Base-by-base conservation (phyloP, 2,329 filamentous ascomycete species). In the Pestalotiopsis sp. region DNA sequence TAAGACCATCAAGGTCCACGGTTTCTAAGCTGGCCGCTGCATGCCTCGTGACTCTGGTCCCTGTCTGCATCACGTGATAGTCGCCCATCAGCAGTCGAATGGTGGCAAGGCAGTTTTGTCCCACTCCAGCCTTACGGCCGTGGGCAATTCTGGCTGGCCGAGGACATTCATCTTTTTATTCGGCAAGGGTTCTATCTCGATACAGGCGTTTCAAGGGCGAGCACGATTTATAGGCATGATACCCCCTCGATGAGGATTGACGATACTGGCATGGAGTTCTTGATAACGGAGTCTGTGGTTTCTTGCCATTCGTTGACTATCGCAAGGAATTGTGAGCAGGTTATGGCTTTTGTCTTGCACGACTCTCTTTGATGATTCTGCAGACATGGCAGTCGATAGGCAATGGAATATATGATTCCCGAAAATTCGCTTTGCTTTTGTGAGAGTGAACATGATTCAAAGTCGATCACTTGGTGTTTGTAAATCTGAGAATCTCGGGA, bases 1-100 rank as follows among this genome's bases (percentile, higher is more conserved):
- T 83, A 97, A 98, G 90, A 97, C 92, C 85, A 97, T 98, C 86
- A 98, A 98, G 90, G 85, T 89, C 83, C 87, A 90, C 82, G 87
- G 91, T 82, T 90, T 90, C 83, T 90, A 88, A 86, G 77, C 77
- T 76, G 76, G 75, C 75, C 79, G 79, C 80, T 62, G 79, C 75
- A 64, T 66, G 64, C 67, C 56, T 66, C 67, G 64, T 66, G 56
- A 64, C 52, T 63, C 60, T 57, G 45, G 38, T 56, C 75, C 72
- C 72, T 56, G 56, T 56, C 66, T 72, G 72, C 71, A 74, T 71
- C 71, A 73, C 41, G 74, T 73, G 71, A 69, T 70, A 70, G 71
- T 68, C 68, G 61, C 66, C n/a, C 60, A 57, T 27, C 41, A n/a
- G 20, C 27, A 58, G 31, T 65, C 41, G n/a, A 52, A 60, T 58